Percentiles rank a stretch among this genome's conserved stretches.
These are phyloP conservation scores for Phoenix roebelenii DNA, from an alignment of 176 grass and related monocot species.

Conservation along the genomic window DNA sequence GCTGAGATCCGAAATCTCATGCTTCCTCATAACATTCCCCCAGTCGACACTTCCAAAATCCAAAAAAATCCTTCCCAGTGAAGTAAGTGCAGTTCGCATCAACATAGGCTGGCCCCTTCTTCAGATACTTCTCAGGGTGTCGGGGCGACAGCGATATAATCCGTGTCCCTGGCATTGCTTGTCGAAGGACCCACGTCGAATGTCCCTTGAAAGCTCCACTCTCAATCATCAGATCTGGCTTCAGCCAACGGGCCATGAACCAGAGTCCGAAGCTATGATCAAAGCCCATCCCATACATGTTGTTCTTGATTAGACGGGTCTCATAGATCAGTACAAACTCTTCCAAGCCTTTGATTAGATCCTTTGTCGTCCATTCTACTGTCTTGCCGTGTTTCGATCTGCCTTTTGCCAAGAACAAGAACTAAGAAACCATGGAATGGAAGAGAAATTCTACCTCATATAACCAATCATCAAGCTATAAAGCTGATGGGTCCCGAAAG, in stretches of 20 bases:
- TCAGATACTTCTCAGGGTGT: slow-evolving; percentile 80
- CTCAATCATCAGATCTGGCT: slow-evolving; percentile 86
- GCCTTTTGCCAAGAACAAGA: slow-evolving; percentile 54
- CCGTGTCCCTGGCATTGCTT: slow-evolving; percentile 62
- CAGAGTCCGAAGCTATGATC: slow-evolving; percentile 95
- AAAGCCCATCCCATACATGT: slow-evolving; percentile 84
- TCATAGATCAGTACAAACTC: slow-evolving; percentile 83
- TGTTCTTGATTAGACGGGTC: slow-evolving; percentile 80
- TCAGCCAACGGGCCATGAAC: slow-evolving; percentile 86
- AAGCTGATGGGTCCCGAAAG: neutral
- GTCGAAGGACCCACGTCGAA: slow-evolving; percentile 77
- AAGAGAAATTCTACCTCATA: neutral
- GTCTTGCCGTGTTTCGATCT: slow-evolving; percentile 68
- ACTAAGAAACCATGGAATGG: slow-evolving; percentile 14
- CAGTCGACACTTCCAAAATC: slow-evolving; percentile 81
- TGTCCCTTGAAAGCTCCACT: slow-evolving; percentile 93
- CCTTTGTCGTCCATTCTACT: slow-evolving; percentile 58
- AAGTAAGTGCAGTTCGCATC: slow-evolving; percentile 90
- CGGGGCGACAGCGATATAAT: slow-evolving; percentile 74
- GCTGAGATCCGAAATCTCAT: slow-evolving; percentile 66
- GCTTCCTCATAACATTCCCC: slow-evolving; percentile 48
- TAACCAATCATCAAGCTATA: neutral
- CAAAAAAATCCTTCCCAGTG: slow-evolving; percentile 62
- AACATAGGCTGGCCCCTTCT: slow-evolving; percentile 87
- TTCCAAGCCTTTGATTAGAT: slow-evolving; percentile 65